A percentile compares a stretch with the other conserved stretches of the same genome.
These are phyloP conservation scores for Multifurca ochricompacta DNA, from an alignment of 768 basidiomycete genomes.

Conservation along the genomic window DNA sequence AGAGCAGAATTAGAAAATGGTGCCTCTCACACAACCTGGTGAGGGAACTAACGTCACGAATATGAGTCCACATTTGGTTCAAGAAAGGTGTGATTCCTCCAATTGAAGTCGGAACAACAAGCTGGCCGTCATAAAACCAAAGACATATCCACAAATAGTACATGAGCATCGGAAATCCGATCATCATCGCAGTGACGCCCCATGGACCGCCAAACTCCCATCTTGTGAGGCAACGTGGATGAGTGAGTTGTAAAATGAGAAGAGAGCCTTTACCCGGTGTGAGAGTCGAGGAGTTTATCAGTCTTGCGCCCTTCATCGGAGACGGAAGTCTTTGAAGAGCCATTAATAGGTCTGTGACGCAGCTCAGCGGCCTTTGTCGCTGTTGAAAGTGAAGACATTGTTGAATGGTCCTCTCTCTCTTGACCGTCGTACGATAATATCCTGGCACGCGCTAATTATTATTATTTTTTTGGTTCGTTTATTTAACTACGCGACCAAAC, in stretches of 20 bases:
- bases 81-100: constrained; percentile 76
- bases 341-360: constrained; percentile 24
- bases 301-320: constrained; percentile 67
- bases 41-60: constrained; percentile 52
- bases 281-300: constrained; percentile 57
- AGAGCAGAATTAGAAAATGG: neutral
- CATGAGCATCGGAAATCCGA: constrained; percentile 90
- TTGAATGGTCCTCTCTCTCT: neutral
- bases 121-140: constrained; percentile 87
- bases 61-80: constrained; percentile 74
- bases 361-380: constrained; percentile 18
- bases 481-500: neutral
- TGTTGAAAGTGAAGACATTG: constrained; percentile 19
- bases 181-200: constrained; percentile 90
- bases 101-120: constrained; percentile 59
- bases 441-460: neutral
- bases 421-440: constrained; percentile 6
- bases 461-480: too few relatives aligned
- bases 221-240: constrained; percentile 33
- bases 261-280: constrained; percentile 31
- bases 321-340: constrained; percentile 31
- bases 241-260: constrained; percentile 24
- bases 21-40: neutral
- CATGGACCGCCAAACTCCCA: constrained; percentile 96
- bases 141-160: constrained; percentile 98